phyloP scores from a whole-genome alignment of 768 basidiomycete species.

The Boletus reticuloceps region DNA sequence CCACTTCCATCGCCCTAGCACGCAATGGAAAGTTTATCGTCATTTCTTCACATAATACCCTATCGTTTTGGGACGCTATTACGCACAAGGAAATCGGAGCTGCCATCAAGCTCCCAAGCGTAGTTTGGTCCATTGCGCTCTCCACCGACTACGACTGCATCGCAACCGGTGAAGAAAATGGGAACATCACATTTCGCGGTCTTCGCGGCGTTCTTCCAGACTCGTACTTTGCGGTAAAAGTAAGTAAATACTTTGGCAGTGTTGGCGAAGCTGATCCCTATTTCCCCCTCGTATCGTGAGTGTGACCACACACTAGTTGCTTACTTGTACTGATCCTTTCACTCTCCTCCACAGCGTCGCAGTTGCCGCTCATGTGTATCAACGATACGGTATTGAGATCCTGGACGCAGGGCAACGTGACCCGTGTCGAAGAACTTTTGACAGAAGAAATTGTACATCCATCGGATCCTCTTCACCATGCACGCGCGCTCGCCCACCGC shows the following conservation, averaged over 20 bases:
- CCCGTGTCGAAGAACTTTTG: neutral
- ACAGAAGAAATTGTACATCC: neutral
- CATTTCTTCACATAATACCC: neutral
- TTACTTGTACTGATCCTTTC: neutral
- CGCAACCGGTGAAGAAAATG: neutral
- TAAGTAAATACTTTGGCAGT: neutral
- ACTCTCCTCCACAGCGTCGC: neutral
- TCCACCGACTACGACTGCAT: slow-evolving; percentile 1
- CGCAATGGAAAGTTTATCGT: neutral
- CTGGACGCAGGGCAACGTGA: neutral
- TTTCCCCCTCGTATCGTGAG: neutral
- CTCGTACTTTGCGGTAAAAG: neutral
- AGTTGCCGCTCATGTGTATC: neutral
- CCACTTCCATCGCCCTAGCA: neutral
- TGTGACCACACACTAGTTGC: neutral
- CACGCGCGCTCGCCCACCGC: neutral
- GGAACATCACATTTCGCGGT: neutral
- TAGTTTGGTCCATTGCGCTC: neutral
- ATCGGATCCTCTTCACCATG: neutral
- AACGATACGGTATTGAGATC: neutral
- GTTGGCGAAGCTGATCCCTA: neutral
- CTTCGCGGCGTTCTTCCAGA: neutral
- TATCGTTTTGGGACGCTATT: slow-evolving; percentile 5
- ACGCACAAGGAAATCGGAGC: neutral
- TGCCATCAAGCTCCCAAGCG: neutral